Conservation (phyloP, 345 rosid genomes). For the Camelina sativa region DNA sequence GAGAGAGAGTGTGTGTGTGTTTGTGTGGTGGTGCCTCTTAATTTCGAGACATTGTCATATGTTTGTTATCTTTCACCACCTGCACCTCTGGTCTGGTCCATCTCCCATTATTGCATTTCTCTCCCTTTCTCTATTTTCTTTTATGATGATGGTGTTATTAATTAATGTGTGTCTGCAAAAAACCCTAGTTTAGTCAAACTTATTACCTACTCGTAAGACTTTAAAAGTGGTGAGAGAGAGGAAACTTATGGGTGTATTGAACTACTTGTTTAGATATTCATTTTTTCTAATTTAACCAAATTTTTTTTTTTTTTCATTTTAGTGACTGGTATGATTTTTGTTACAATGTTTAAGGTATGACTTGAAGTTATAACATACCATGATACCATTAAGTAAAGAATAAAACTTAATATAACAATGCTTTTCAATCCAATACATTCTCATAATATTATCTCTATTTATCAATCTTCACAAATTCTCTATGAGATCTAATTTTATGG, state of each 20-base stretch:
- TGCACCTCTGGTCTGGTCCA: conserved; percentile 46
- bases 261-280: not conserved
- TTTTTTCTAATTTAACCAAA: not conserved
- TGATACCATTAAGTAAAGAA: not conserved
- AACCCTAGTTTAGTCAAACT: conserved; percentile 31
- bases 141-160: conserved; percentile 33
- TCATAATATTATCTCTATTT: conserved; percentile 7
- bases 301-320: not conserved
- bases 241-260: not conserved
- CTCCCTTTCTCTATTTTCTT: conserved; percentile 26
- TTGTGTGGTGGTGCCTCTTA: conserved; percentile 44
- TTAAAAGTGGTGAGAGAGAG: not conserved
- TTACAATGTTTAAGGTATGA: not conserved
- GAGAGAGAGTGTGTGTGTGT: not conserved
- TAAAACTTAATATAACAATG: not conserved
- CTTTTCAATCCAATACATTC: not conserved
- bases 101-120: conserved; percentile 41
- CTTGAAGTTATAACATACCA: not conserved
- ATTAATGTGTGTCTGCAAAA: conserved; percentile 27
- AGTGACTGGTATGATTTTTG: not conserved
- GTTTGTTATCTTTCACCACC: conserved; percentile 41
- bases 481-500: not conserved
- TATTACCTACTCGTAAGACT: conserved; percentile 26
- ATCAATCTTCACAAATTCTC: not conserved
- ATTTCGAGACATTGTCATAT: conserved; percentile 45